phyloP scores from a whole-genome alignment of 441 rosid species.

The Erodium texanum region DNA sequence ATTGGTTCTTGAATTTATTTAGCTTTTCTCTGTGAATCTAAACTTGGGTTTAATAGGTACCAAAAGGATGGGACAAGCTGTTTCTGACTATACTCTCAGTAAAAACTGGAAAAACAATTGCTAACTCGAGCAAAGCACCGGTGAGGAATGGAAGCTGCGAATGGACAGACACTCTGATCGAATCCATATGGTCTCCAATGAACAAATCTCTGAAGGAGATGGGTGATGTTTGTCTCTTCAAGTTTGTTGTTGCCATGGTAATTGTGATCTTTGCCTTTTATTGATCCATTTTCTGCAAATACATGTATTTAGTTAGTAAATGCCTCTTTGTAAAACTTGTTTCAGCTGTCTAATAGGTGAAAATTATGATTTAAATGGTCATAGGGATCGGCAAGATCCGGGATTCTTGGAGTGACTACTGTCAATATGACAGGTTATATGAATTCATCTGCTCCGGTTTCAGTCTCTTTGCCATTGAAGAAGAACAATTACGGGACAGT shows the following conservation, averaged over 20 bases:
- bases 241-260: constrained; percentile 48
- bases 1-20: not conserved
- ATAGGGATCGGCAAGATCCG: constrained; percentile 54
- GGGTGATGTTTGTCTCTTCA: constrained; percentile 37
- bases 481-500: constrained; percentile 40
- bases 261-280: not conserved
- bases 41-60: constrained; percentile 28
- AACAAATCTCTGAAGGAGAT: constrained; percentile 31
- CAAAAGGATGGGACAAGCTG: constrained; percentile 67
- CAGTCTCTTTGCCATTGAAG: constrained; percentile 46
- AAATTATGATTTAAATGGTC: not conserved
- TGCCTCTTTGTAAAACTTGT: too few relatives aligned
- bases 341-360: not conserved
- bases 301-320: not conserved
- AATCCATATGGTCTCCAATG: constrained; percentile 33
- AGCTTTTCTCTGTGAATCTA: not conserved
- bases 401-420: constrained; percentile 50
- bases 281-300: not conserved
- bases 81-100: constrained; percentile 36
- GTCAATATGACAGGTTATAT: constrained; percentile 36
- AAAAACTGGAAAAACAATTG: constrained; percentile 45
- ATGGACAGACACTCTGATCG: constrained; percentile 41
- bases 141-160: constrained; percentile 49
- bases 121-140: constrained; percentile 33
- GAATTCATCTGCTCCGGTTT: constrained; percentile 26